Conservation (phyloP, 75 land plant species). For the Cunninghamia lanceolata region DNA sequence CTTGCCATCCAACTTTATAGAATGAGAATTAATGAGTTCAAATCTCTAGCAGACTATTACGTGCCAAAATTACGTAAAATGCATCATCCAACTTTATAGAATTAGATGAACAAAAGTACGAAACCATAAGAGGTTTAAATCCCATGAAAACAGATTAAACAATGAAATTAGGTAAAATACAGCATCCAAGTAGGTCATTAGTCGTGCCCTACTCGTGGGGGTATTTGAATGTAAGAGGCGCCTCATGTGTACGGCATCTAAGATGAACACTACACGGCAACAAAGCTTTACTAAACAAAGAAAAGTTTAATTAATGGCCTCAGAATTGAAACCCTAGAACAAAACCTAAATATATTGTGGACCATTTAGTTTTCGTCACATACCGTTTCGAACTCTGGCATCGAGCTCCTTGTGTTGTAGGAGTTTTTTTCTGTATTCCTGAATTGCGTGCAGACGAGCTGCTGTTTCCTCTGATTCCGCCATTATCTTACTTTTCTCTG, state of each 20-base stretch:
- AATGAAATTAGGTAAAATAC: not conserved
- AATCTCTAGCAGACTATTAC: not conserved
- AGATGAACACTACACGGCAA: not conserved
- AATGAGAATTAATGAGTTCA: not conserved
- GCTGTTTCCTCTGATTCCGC: conserved; percentile 44
- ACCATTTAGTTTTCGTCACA: not conserved
- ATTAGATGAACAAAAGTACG: not conserved
- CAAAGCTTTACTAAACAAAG: not conserved
- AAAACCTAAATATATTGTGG: not conserved
- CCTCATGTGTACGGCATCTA: not conserved
- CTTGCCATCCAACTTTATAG: not conserved
- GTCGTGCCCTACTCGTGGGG: not conserved
- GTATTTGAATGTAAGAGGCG: not conserved
- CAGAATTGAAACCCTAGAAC: not conserved
- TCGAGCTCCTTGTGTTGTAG: conserved; percentile 75
- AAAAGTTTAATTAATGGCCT: not conserved
- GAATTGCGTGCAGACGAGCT: conserved; percentile 36
- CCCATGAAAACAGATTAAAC: not conserved
- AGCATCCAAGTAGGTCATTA: not conserved
- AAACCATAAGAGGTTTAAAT: not conserved
- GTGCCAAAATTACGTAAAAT: not conserved
- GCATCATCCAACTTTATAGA: not conserved
- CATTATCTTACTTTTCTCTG: not conserved
- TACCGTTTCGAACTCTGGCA: conserved; percentile 53
- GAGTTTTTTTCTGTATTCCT: conserved; percentile 80